Evolutionary conservation across 1,284 basidiomycete species (phyloP).

Genomic region (Trichosporon asahii): DNA sequence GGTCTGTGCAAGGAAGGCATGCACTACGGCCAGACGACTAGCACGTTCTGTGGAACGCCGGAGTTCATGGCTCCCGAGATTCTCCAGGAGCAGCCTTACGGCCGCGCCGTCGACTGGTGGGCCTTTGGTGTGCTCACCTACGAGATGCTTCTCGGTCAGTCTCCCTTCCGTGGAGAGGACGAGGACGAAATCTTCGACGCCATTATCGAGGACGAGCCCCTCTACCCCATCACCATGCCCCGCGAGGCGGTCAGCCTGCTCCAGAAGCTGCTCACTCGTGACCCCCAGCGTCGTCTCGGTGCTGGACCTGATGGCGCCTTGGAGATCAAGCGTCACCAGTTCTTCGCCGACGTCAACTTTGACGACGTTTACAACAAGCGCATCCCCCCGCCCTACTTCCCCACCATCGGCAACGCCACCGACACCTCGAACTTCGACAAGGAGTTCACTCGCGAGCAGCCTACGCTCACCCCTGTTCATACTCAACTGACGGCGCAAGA

Average conservation of each 20-base stretch:
- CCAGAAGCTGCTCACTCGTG: conserved; percentile 88
- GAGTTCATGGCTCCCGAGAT: conserved; percentile 99
- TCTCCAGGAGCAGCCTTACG: conserved; percentile 94
- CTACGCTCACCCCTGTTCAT: conserved; percentile 95
- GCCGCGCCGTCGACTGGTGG: conserved; percentile 99
- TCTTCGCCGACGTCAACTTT: conserved; percentile 97
- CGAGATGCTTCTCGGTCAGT: conserved; percentile 98
- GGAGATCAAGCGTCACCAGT: conserved; percentile 95
- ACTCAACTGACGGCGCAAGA: conserved; percentile 87
- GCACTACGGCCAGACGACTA: conserved; percentile 96
- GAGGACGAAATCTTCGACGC: conserved; percentile 99
- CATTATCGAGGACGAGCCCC: conserved; percentile 94
- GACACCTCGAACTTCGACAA: conserved; percentile 79
- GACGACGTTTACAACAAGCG: conserved; percentile 95
- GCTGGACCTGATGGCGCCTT: conserved; percentile 91
- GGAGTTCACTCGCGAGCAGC: conserved; percentile 95
- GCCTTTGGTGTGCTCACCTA: conserved; percentile 98
- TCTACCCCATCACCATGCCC: conserved; percentile 99
- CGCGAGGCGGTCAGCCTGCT: conserved; percentile 92
- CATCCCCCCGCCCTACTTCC: conserved; percentile 95
- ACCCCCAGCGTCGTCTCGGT: conserved; percentile 88
- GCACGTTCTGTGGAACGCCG: conserved; percentile 98
- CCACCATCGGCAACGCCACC: conserved; percentile 64
- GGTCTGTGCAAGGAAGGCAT: conserved; percentile 99
- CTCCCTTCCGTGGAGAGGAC: conserved; percentile 97